phyloP scores from a whole-genome alignment of 192 early-diverging fungal genomes.

The Bifiguratus adelaidae region DNA sequence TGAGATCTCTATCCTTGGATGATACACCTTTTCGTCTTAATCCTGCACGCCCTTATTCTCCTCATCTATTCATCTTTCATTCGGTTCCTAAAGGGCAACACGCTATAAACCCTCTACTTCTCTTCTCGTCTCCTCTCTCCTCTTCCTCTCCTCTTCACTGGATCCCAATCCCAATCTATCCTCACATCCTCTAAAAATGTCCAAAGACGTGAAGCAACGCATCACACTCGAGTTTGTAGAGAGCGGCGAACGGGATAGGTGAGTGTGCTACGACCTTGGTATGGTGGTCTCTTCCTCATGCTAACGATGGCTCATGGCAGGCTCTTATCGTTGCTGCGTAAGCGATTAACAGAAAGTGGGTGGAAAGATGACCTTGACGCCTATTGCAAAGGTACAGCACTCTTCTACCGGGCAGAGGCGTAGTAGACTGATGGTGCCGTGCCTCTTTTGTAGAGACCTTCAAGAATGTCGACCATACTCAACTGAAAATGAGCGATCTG shows the following conservation, averaged over 20 bases:
- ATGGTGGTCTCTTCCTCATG: not conserved
- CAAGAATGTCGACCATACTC: not conserved
- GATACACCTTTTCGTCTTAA: too few species aligned
- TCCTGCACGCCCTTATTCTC: too few species aligned
- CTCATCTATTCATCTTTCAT: too few species aligned
- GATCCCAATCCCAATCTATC: too few species aligned
- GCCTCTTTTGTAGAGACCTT: not conserved
- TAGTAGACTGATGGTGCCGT: too few species aligned
- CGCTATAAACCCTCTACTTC: too few species aligned
- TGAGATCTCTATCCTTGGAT: too few species aligned
- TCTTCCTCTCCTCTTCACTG: too few species aligned
- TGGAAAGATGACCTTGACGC: not conserved
- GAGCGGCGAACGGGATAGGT: constrained; percentile 1
- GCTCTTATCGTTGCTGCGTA: not conserved
- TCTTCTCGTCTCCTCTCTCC: too few species aligned
- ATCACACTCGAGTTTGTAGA: not conserved
- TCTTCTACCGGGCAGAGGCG: not conserved
- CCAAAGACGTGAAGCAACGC: not conserved
- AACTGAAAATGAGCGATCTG: not conserved
- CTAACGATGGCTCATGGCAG: not conserved
- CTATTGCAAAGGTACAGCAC: not conserved
- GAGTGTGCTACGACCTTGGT: not conserved
- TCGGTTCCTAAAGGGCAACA: too few species aligned
- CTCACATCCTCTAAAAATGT: not conserved
- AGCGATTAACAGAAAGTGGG: not conserved